Evolutionary conservation across 805 yeast species (phyloP).

Genomic region (Millerozyma acaciae): DNA sequence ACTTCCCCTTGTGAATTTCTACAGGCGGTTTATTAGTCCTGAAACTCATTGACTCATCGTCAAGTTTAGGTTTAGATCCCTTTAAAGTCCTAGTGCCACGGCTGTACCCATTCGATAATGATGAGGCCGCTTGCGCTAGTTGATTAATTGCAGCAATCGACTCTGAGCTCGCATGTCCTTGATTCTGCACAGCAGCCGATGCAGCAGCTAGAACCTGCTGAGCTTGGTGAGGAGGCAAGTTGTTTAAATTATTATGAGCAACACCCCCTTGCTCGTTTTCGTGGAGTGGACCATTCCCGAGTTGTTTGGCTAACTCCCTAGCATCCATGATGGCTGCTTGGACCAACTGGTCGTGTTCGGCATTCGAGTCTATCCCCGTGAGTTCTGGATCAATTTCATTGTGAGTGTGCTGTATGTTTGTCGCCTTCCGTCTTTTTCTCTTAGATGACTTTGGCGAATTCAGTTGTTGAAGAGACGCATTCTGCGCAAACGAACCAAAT

Average conservation of each 20-base stretch:
- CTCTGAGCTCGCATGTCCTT: constrained; percentile 9
- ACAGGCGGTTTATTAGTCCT: constrained; percentile 5
- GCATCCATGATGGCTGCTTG: constrained; percentile 71
- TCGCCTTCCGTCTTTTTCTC: constrained; percentile 13
- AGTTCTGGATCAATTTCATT: constrained; percentile 38
- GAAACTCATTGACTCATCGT: constrained; percentile 5
- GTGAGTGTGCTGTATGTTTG: constrained; percentile 4
- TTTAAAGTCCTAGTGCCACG: constrained; percentile 4
- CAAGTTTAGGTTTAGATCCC: constrained; percentile 6
- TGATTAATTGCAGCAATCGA: constrained; percentile 24
- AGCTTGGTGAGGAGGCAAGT: constrained; percentile 22
- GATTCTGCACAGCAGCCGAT: constrained; percentile 21
- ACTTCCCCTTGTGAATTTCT: constrained; percentile 15
- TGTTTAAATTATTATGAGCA: constrained; percentile 11
- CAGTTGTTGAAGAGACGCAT: constrained; percentile 1
- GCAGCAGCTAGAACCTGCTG: constrained; percentile 28
- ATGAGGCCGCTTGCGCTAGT: constrained; percentile 27
- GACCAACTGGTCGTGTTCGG: constrained; percentile 61
- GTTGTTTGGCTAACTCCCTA: constrained; percentile 51
- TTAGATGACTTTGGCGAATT: constrained; percentile 4
- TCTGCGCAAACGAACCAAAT: constrained; percentile 5
- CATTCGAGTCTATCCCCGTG: constrained; percentile 29
- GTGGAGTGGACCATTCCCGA: constrained; percentile 18
- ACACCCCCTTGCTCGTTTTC: constrained; percentile 9
- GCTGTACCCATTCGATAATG: constrained; percentile 13